Percentiles rank a stretch among this genome's conserved stretches.
Evolutionary conservation across 2,329 filamentous ascomycete species (phyloP).

Genomic region (Aspergillus luchuensis): DNA sequence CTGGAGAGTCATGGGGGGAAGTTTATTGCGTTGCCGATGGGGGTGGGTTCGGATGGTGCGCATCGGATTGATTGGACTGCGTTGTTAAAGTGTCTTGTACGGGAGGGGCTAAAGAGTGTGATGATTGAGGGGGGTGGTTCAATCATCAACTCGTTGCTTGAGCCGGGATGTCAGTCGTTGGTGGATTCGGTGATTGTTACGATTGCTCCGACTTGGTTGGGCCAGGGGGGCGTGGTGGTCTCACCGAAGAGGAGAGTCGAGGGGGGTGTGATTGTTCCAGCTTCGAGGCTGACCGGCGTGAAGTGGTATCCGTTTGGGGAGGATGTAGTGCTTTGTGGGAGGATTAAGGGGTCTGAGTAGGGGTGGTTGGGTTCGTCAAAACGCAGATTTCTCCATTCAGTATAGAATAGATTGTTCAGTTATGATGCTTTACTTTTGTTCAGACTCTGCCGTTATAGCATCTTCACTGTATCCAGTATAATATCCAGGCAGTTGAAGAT

Average conservation of each 20-base stretch:
- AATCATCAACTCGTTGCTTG: slow-evolving; percentile 78
- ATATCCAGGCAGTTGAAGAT: too few species aligned
- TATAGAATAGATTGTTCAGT: too few species aligned
- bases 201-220: slow-evolving; percentile 84
- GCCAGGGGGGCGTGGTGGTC: slow-evolving; percentile 76
- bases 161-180: slow-evolving; percentile 55
- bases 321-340: slow-evolving; percentile 79
- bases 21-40: slow-evolving; percentile 31
- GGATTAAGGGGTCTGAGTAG: slow-evolving; percentile 35
- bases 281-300: slow-evolving; percentile 60
- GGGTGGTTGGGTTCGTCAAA: not conserved
- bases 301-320: slow-evolving; percentile 76
- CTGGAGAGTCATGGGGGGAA: slow-evolving; percentile 35
- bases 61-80: slow-evolving; percentile 57
- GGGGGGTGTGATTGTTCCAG: slow-evolving; percentile 59
- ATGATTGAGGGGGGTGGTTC: slow-evolving; percentile 88
- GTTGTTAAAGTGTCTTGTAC: slow-evolving; percentile 58
- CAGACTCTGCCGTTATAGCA: too few species aligned
- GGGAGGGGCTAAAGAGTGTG: slow-evolving; percentile 67
- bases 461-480: too few species aligned
- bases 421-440: too few species aligned
- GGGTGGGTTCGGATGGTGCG: slow-evolving; percentile 13
- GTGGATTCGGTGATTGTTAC: slow-evolving; percentile 81
- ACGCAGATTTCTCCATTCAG: too few species aligned
- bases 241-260: slow-evolving; percentile 62